A percentile compares a stretch with the other conserved stretches of the same genome.
phyloP scores from a whole-genome alignment of 2,329 filamentous ascomycete species.

The Scytalidium lignicola region DNA sequence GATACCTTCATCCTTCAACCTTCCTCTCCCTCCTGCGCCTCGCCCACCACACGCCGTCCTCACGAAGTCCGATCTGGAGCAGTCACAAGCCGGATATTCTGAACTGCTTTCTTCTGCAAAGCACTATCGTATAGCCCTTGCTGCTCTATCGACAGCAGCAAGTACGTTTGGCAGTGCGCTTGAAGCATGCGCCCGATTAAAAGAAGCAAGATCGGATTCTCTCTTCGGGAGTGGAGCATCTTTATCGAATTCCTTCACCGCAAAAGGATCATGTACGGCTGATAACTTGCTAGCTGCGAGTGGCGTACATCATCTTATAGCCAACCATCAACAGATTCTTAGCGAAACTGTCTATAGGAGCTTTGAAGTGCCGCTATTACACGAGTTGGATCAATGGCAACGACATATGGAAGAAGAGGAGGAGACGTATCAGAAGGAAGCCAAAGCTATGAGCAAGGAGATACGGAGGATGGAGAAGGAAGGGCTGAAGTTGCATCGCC shows the following conservation, averaged over 20 bases:
- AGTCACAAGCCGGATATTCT: conserved; percentile 57
- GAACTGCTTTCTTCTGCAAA: conserved; percentile 59
- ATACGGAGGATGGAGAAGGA: conserved; percentile 62
- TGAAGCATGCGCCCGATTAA: conserved; percentile 63
- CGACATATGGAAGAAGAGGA: conserved; percentile 61
- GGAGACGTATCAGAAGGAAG: conserved; percentile 51
- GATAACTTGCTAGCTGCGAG: conserved; percentile 57
- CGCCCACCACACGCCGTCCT: conserved; percentile 54
- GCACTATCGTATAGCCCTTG: conserved; percentile 57
- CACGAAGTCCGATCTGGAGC: conserved; percentile 57
- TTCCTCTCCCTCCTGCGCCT: conserved; percentile 57
- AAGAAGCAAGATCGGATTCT: conserved; percentile 58
- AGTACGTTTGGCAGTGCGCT: conserved; percentile 60
- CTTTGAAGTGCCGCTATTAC: conserved; percentile 65
- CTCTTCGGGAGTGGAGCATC: conserved; percentile 27
- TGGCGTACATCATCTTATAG: conserved; percentile 61
- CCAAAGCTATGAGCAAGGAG: conserved; percentile 51
- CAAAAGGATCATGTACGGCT: conserved; percentile 52
- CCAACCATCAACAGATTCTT: conserved; percentile 66
- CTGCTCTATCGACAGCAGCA: conserved; percentile 54
- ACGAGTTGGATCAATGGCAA: conserved; percentile 63
- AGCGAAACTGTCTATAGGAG: conserved; percentile 63
- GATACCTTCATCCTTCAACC: conserved; percentile 48
- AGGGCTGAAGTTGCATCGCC: conserved; percentile 53
- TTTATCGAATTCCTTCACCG: conserved; percentile 38